Percentiles rank a stretch among this genome's conserved stretches.
phyloP scores from a whole-genome alignment of 495 filamentous ascomycete genomes.

The Penicillium parvum region DNA sequence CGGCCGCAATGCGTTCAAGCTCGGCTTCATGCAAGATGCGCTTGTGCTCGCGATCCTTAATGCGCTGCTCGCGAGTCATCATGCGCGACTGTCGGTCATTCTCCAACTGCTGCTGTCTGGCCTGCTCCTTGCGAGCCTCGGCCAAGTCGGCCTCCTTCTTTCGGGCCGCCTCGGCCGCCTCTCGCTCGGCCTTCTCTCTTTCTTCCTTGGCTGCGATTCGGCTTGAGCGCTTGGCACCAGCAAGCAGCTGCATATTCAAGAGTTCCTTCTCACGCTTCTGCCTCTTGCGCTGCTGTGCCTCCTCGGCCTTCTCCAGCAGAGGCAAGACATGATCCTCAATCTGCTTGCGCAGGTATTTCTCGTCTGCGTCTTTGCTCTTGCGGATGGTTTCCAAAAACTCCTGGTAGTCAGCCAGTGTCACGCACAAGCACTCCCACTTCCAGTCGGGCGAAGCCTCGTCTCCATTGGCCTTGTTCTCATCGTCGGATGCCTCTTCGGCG shows the following conservation, averaged over 20 bases:
- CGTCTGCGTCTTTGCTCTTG: slow-evolving; percentile 73
- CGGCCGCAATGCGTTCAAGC: slow-evolving; percentile 70
- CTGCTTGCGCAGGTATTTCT: slow-evolving; percentile 66
- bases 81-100: slow-evolving; percentile 76
- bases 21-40: slow-evolving; percentile 80
- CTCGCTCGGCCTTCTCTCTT: slow-evolving; percentile 69
- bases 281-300: slow-evolving; percentile 56
- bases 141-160: slow-evolving; percentile 62
- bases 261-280: slow-evolving; percentile 78
- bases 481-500: slow-evolving; percentile 52
- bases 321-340: slow-evolving; percentile 75
- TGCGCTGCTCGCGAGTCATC: slow-evolving; percentile 76
- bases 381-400: slow-evolving; percentile 65
- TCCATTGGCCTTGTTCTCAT: slow-evolving; percentile 30
- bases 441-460: slow-evolving; percentile 33
- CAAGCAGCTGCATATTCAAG: slow-evolving; percentile 73
- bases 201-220: slow-evolving; percentile 77
- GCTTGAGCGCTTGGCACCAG: slow-evolving; percentile 89
- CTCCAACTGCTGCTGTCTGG: slow-evolving; percentile 61
- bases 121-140: slow-evolving; percentile 63
- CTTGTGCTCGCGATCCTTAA: slow-evolving; percentile 76
- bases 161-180: slow-evolving; percentile 64
- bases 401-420: slow-evolving; percentile 72
- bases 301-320: slow-evolving; percentile 75
- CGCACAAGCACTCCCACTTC: slow-evolving; percentile 88